phyloP scores from a whole-genome alignment of 768 basidiomycete genomes.

The Xerocomus brunneocitrinus region DNA sequence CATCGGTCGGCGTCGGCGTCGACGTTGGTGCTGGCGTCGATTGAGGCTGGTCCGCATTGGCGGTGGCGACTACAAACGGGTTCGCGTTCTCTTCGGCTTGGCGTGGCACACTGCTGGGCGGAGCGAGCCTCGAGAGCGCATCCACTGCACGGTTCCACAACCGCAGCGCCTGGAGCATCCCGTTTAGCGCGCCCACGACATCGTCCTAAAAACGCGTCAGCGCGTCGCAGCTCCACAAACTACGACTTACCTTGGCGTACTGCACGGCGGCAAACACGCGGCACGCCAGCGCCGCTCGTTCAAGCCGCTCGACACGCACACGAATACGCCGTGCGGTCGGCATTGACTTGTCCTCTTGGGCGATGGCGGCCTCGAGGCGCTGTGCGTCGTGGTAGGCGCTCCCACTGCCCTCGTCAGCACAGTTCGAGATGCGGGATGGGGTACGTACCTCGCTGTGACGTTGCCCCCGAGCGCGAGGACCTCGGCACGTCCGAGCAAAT shows the following conservation, averaged over 20 bases:
- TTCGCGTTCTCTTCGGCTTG: constrained; percentile 38
- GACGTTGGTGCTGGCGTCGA: constrained; percentile 6
- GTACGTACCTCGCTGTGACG: constrained; percentile 50
- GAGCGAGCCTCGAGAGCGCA: constrained; percentile 55
- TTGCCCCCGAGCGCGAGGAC: constrained; percentile 59
- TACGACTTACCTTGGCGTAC: constrained; percentile 47
- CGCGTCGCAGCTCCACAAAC: too few relatives aligned
- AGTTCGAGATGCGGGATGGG: neutral
- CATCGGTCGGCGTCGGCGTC: constrained; percentile 37
- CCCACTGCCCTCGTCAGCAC: constrained; percentile 33
- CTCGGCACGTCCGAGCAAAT: constrained; percentile 64
- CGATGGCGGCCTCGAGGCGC: constrained; percentile 38
- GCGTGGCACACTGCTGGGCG: constrained; percentile 24
- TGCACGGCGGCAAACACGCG: constrained; percentile 67
- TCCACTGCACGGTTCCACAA: constrained; percentile 80
- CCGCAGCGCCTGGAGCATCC: constrained; percentile 65
- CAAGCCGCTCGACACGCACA: constrained; percentile 53
- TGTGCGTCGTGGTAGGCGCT: constrained; percentile 60
- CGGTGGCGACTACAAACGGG: constrained; percentile 49
- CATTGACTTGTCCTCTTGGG: constrained; percentile 41
- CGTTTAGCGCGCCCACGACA: constrained; percentile 48
- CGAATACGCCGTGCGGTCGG: constrained; percentile 56
- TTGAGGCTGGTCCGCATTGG: neutral
- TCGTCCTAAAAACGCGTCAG: constrained; percentile 48
- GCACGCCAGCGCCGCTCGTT: constrained; percentile 70